Conservation (phyloP, 805 yeast genomes). For the Yarrowia phangngaensis region DNA sequence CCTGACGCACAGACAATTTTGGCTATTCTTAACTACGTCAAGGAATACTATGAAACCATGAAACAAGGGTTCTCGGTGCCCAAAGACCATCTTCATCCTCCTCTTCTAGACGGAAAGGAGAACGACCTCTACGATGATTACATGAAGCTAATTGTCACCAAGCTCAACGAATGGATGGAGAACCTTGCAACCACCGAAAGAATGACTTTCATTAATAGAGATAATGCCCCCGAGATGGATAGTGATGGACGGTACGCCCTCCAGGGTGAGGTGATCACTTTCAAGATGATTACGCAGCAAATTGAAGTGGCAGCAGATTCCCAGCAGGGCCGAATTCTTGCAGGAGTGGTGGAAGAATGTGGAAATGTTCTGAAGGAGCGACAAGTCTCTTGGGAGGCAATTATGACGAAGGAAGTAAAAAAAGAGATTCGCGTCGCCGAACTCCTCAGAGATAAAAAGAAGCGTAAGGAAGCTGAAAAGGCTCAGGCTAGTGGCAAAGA, state of each 20-base stretch:
- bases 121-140: constrained; percentile 74
- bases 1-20: constrained; percentile 77
- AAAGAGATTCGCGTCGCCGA: constrained; percentile 35
- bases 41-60: constrained; percentile 57
- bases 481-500: constrained; percentile 28
- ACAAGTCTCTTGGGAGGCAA: constrained; percentile 57
- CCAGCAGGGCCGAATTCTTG: constrained; percentile 72
- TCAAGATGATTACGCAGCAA: constrained; percentile 83
- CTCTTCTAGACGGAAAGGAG: constrained; percentile 67
- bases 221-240: constrained; percentile 68
- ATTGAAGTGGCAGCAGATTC: constrained; percentile 83
- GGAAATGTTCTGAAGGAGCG: constrained; percentile 56
- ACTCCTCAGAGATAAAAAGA: constrained; percentile 35
- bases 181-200: constrained; percentile 67
- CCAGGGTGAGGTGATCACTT: constrained; percentile 74
- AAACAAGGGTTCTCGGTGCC: constrained; percentile 49
- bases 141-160: constrained; percentile 60
- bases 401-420: constrained; percentile 53
- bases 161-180: constrained; percentile 81
- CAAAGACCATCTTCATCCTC: constrained; percentile 50
- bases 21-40: constrained; percentile 71
- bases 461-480: constrained; percentile 30
- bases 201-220: constrained; percentile 58
- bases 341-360: constrained; percentile 74
- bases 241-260: constrained; percentile 61